Conservation (phyloP, 1,284 basidiomycete genomes). For the Moniliophthora roreri region DNA sequence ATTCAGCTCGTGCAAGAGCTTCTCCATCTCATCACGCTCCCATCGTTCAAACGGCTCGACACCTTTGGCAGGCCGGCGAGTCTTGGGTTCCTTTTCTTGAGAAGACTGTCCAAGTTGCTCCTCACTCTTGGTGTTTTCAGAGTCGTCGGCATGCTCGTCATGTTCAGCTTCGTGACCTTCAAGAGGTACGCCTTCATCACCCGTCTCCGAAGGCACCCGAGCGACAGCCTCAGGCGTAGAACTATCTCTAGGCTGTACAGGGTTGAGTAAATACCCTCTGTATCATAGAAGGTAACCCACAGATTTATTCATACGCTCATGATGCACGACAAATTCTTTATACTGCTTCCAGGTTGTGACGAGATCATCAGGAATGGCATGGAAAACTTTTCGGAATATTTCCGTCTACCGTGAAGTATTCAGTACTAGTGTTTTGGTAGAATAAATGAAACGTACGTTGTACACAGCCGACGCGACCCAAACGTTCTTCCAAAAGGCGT, state of each 20-base stretch:
- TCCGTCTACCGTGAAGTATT: slow-evolving; percentile 65
- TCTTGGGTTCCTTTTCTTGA: slow-evolving; percentile 36
- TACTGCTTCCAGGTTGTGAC: slow-evolving; percentile 95
- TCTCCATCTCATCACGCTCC: slow-evolving; percentile 89
- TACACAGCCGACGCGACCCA: slow-evolving; percentile 86
- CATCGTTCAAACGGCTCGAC: slow-evolving; percentile 76
- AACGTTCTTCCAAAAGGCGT: slow-evolving; percentile 84
- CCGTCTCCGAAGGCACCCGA: slow-evolving; percentile 57
- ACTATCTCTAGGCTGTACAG: slow-evolving; percentile 44
- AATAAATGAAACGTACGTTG: slow-evolving; percentile 58
- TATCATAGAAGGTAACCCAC: slow-evolving; percentile 35
- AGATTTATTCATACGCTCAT: slow-evolving; percentile 73
- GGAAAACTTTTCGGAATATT: slow-evolving; percentile 92
- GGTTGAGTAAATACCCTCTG: slow-evolving; percentile 7
- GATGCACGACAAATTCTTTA: slow-evolving; percentile 78
- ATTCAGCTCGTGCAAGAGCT: slow-evolving; percentile 68
- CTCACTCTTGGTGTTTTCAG: slow-evolving; percentile 18
- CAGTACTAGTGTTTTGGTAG: slow-evolving; percentile 9
- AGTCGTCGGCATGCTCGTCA: slow-evolving; percentile 21
- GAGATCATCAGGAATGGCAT: slow-evolving; percentile 87
- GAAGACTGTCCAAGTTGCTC: slow-evolving; percentile 13
- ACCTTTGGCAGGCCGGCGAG: slow-evolving; percentile 43
- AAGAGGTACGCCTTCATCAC: slow-evolving; percentile 40
- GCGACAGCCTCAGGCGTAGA: slow-evolving; percentile 46
- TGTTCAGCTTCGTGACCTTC: slow-evolving; percentile 23